Evolutionary conservation across 140 eudicot genomes (phyloP).

Genomic region (Flaveria floridana): DNA sequence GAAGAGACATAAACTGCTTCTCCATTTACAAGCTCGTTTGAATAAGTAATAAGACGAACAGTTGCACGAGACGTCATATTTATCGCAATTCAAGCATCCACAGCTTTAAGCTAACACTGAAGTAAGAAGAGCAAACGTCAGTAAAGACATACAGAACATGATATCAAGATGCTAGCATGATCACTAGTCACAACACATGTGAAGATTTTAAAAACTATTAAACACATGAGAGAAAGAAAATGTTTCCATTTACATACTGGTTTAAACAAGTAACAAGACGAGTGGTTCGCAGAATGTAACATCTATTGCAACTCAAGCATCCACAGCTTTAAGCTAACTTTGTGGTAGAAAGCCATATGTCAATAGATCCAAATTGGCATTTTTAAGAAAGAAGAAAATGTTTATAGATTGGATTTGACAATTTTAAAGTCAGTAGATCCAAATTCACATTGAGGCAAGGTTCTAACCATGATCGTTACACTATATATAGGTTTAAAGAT

Average conservation of each 20-base stretch:
- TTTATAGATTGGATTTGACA: no score
- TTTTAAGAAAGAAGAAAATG: no score
- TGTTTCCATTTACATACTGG: neutral
- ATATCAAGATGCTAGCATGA: neutral
- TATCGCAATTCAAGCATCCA: conserved; percentile 28
- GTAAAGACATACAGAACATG: neutral
- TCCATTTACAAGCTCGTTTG: conserved; percentile 65
- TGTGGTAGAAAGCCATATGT: conserved; percentile 1
- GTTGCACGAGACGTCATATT: conserved; percentile 31
- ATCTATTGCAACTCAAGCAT: conserved; percentile 14
- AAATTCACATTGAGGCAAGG: neutral
- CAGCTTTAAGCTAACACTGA: conserved; percentile 33
- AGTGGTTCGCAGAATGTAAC: no score
- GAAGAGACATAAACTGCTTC: conserved; percentile 62
- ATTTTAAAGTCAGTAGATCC: neutral
- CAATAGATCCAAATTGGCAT: neutral
- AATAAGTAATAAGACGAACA: conserved; percentile 50
- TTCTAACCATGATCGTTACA: neutral
- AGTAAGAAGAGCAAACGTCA: conserved; percentile 18
- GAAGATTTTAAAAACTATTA: neutral
- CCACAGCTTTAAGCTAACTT: conserved; percentile 32
- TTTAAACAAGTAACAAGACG: no score
- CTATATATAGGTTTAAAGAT: neutral
- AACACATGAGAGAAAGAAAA: neutral
- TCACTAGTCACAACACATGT: neutral